Evolutionary conservation across 306 rosid genomes (phyloP).

Genomic region (Canavalia gladiata): DNA sequence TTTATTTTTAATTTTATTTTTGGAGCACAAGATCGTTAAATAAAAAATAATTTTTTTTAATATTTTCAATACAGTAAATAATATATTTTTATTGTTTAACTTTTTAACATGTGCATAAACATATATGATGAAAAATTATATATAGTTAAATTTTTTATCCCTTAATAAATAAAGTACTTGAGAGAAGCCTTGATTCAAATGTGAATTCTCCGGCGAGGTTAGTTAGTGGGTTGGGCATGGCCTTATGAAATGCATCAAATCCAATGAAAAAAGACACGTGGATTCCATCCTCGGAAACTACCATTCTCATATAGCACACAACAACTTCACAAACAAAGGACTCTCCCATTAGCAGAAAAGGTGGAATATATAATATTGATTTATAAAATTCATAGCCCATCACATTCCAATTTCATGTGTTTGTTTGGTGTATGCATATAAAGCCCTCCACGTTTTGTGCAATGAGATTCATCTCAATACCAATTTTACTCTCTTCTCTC

Average conservation of each 20-base stretch:
- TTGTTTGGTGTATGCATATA: constrained; percentile 11
- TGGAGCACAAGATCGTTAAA: too few species aligned
- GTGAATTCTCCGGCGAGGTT: not conserved
- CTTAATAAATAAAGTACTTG: too few species aligned
- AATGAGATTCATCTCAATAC: constrained; percentile 20
- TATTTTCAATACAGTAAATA: too few species aligned
- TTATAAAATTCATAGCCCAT: not conserved
- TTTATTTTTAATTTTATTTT: too few species aligned
- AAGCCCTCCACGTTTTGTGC: constrained; percentile 10
- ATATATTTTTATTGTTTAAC: too few species aligned
- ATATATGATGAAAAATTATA: too few species aligned
- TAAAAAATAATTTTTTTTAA: too few species aligned
- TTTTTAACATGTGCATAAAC: too few species aligned
- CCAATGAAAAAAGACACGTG: constrained; percentile 27
- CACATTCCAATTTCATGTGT: not conserved
- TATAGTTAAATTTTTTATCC: too few species aligned
- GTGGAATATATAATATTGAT: not conserved
- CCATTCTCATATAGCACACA: not conserved
- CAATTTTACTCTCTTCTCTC: constrained; percentile 20
- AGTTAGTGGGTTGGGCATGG: constrained; percentile 35
- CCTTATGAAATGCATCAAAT: not conserved
- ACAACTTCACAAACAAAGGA: not conserved
- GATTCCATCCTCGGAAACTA: constrained; percentile 30
- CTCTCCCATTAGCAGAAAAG: constrained; percentile 3
- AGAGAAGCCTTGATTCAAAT: not conserved